phyloP scores from a whole-genome alignment of 257 asterid species.

The Ocimum tenuiflorum region DNA sequence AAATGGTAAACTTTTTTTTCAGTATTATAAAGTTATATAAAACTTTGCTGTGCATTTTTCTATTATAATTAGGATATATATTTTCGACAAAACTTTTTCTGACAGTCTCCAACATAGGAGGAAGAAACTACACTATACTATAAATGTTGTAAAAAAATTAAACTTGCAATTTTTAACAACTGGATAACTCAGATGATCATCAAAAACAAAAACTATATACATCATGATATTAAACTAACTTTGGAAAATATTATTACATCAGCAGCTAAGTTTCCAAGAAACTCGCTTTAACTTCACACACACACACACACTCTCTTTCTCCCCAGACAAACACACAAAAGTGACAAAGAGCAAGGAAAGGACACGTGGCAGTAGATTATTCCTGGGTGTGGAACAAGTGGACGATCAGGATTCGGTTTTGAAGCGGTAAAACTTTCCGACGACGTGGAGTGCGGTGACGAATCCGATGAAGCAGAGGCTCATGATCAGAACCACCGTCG shows the following conservation, averaged over 20 bases:
- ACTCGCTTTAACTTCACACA: not conserved
- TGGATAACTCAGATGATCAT: too few relatives aligned
- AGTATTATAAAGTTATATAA: too few relatives aligned
- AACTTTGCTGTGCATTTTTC: too few relatives aligned
- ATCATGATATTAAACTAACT: too few relatives aligned
- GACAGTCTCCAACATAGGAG: too few relatives aligned
- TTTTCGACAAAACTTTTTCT: too few relatives aligned
- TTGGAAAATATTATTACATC: not conserved
- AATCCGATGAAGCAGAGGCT: conserved; percentile 65
- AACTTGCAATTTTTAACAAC: too few relatives aligned
- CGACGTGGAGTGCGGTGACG: conserved; percentile 54
- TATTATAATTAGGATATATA: too few relatives aligned
- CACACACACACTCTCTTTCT: not conserved
- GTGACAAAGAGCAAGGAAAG: not conserved
- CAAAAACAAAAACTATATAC: not conserved
- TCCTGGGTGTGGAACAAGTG: not conserved
- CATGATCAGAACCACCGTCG: conserved; percentile 58
- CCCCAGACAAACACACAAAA: not conserved
- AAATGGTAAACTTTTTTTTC: too few relatives aligned
- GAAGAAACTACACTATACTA: too few relatives aligned
- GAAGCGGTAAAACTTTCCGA: conserved; percentile 52
- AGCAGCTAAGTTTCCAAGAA: not conserved
- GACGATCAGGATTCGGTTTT: conserved; percentile 32
- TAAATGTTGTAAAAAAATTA: too few relatives aligned
- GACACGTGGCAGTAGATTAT: conserved; percentile 14